Percentiles rank a stretch among this genome's conserved stretches.
These are phyloP conservation scores for Bipolaris zeicola DNA, from an alignment of 2,329 filamentous ascomycete genomes.

Conservation along the genomic window DNA sequence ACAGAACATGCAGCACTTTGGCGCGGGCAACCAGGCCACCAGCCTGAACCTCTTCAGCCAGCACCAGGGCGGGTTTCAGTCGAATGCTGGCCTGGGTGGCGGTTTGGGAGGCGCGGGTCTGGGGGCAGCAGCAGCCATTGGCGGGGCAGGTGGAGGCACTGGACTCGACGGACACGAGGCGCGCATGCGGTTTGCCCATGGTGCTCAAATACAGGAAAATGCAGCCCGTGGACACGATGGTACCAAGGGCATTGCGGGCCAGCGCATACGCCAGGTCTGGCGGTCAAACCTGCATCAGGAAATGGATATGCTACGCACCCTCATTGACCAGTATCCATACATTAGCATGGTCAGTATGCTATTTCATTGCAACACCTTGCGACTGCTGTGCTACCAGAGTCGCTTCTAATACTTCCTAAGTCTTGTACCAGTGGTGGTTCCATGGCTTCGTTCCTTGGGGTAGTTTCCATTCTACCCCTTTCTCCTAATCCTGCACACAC, in stretches of 20 bases:
- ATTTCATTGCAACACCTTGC: constrained; percentile 9
- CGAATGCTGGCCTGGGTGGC: constrained; percentile 62
- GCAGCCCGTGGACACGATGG: constrained; percentile 60
- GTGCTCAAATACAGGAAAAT: constrained; percentile 61
- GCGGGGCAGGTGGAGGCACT: constrained; percentile 59
- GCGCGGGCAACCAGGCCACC: constrained; percentile 57
- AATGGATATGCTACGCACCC: constrained; percentile 79
- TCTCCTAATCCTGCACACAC: neutral
- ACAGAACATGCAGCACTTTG: constrained; percentile 71
- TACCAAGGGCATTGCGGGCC: constrained; percentile 63
- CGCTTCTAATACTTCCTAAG: constrained; percentile 21
- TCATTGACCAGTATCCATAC: constrained; percentile 91
- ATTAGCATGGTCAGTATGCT: constrained; percentile 84
- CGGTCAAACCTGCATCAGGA: constrained; percentile 88
- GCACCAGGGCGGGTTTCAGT: constrained; percentile 47
- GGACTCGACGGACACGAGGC: constrained; percentile 86
- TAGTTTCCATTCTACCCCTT: constrained; percentile 15
- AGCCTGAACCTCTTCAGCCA: constrained; percentile 64
- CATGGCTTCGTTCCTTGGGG: constrained; percentile 6
- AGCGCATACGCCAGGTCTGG: constrained; percentile 95
- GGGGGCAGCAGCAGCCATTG: constrained; percentile 61
- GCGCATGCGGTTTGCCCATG: constrained; percentile 84
- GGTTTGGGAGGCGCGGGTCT: constrained; percentile 61
- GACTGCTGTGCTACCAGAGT: constrained; percentile 3
- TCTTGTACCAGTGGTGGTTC: constrained; percentile 11